Conservation (phyloP, 1,139 yeast genomes). For the Geotrichum australiense region DNA sequence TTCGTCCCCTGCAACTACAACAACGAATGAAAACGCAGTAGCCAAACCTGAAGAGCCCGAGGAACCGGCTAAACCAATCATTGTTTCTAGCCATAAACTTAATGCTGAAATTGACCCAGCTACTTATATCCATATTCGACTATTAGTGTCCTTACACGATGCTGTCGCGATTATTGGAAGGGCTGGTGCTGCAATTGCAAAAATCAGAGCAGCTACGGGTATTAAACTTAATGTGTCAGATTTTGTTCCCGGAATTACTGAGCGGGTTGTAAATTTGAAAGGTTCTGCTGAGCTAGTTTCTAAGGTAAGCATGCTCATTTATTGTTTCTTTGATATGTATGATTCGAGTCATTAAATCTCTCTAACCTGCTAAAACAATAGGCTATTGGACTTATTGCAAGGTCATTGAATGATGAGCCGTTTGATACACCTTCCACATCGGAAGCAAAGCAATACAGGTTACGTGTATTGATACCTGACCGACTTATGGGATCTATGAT, state of each 20-base stretch:
- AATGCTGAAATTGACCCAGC: slow-evolving; percentile 39
- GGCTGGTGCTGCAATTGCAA: slow-evolving; percentile 65
- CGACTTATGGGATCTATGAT: slow-evolving; percentile 76
- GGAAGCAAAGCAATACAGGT: slow-evolving; percentile 47
- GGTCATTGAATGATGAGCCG: slow-evolving; percentile 63
- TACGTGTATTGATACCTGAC: slow-evolving; percentile 69
- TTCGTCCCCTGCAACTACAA: too few relatives aligned
- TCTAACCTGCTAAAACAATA: slow-evolving; percentile 4
- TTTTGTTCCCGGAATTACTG: slow-evolving; percentile 64
- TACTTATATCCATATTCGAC: slow-evolving; percentile 57
- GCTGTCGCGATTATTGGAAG: slow-evolving; percentile 73
- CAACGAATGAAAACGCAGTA: background rate
- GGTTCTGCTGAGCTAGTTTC: slow-evolving; percentile 81
- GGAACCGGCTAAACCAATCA: slow-evolving; percentile 8
- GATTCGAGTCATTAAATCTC: background rate
- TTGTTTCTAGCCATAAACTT: slow-evolving; percentile 17
- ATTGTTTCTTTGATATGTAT: background rate
- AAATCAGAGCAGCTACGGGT: slow-evolving; percentile 56
- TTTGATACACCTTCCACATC: slow-evolving; percentile 56
- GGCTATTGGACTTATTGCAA: slow-evolving; percentile 68
- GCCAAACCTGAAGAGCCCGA: slow-evolving; percentile 1
- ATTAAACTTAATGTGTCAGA: slow-evolving; percentile 75
- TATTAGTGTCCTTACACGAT: slow-evolving; percentile 72
- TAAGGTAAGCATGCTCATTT: slow-evolving; percentile 34
- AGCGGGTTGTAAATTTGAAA: slow-evolving; percentile 66